Percentiles rank a stretch among this genome's conserved stretches.
These are phyloP conservation scores for Salicornia ramosissima DNA, from an alignment of 148 eudicot genomes.

Conservation along the genomic window DNA sequence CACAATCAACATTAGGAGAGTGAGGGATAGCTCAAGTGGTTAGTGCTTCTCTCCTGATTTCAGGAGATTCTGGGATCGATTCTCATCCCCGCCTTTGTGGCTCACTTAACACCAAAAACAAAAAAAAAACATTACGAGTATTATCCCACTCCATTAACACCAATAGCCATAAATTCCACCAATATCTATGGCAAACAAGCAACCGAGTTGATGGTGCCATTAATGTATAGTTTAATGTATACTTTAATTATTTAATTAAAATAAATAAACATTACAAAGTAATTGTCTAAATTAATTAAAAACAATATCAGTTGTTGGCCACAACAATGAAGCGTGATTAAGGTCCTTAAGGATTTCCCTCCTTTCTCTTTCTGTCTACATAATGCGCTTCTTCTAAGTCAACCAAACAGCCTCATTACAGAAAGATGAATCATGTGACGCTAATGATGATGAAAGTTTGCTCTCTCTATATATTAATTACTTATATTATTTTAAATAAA, in stretches of 20 bases:
- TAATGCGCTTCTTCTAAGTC: background rate
- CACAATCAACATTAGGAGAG: no score
- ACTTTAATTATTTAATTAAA: no score
- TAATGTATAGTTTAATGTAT: no score
- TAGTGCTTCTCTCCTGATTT: no score
- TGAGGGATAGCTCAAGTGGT: no score
- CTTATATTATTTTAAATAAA: background rate
- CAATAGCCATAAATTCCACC: background rate
- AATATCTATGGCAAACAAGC: background rate
- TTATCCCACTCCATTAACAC: background rate
- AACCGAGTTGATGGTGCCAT: background rate
- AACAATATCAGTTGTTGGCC: background rate
- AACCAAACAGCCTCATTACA: background rate
- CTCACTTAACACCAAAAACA: no score
- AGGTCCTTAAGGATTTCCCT: background rate
- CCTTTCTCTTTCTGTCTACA: background rate
- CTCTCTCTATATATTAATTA: no score
- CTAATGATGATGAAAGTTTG: slow-evolving; percentile 9
- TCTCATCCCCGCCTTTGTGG: no score
- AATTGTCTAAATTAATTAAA: no score
- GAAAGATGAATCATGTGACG: background rate
- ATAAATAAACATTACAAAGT: no score
- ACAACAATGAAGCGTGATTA: background rate
- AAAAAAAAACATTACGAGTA: no score
- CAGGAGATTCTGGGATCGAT: no score